A percentile compares a stretch with the other conserved stretches of the same genome.
Conservation (phyloP, 2,329 filamentous ascomycete genomes). For the Xylariaceae sp. region DNA sequence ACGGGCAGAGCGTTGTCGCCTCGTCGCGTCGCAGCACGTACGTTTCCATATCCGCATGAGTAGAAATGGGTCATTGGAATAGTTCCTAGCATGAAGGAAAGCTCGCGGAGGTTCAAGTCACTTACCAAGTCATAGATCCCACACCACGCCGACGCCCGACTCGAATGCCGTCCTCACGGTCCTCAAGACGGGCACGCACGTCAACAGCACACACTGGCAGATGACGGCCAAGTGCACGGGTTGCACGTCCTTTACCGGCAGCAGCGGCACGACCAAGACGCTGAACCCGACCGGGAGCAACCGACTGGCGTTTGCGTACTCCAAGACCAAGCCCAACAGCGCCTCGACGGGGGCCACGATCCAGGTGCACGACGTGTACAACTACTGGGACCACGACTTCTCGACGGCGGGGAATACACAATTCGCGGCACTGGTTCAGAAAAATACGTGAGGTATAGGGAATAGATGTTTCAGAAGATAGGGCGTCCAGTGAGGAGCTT, state of each 20-base stretch:
- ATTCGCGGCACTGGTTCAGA: conserved; percentile 23
- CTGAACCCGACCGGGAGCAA: conserved; percentile 95
- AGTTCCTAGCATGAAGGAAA: too few relatives aligned
- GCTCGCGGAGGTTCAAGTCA: background rate
- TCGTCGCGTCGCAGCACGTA: conserved; percentile 42
- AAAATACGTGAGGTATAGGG: conserved; percentile 12
- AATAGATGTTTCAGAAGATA: too few relatives aligned
- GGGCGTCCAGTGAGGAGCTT: too few relatives aligned
- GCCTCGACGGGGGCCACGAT: conserved; percentile 18
- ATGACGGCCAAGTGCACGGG: conserved; percentile 34
- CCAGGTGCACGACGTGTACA: conserved; percentile 25
- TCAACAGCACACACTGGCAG: conserved; percentile 38
- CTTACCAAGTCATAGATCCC: conserved; percentile 23
- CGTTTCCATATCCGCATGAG: conserved; percentile 23
- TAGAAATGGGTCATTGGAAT: too few relatives aligned
- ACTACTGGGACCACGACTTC: conserved; percentile 31
- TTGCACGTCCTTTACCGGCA: conserved; percentile 30
- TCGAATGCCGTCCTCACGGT: conserved; percentile 27
- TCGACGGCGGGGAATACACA: conserved; percentile 20
- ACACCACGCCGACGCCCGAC: conserved; percentile 29
- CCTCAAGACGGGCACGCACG: conserved; percentile 32
- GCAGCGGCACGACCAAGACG: conserved; percentile 16
- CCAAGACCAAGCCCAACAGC: conserved; percentile 19
- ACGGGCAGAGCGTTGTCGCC: conserved; percentile 34
- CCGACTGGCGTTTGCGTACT: conserved; percentile 55